phyloP scores from a whole-genome alignment of 2,329 filamentous ascomycete genomes.

The Aspergillus niger region DNA sequence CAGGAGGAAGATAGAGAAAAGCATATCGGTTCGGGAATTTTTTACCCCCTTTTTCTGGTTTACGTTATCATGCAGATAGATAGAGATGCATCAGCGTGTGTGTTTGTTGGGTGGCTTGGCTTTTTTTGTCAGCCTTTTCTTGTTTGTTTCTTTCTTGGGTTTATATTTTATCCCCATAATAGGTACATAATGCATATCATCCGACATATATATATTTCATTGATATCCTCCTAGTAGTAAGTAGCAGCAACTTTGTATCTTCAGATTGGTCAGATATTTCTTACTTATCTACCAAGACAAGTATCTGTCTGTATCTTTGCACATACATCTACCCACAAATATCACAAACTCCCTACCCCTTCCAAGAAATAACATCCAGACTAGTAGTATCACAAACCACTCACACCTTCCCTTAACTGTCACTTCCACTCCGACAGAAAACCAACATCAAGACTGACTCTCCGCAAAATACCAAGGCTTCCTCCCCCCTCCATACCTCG shows the following conservation, averaged over 20 bases:
- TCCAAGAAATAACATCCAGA: no score
- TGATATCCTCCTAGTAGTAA: neutral
- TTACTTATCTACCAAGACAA: no score
- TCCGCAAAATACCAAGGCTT: slow-evolving; percentile 31
- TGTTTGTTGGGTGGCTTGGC: slow-evolving; percentile 1
- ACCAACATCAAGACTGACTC: neutral
- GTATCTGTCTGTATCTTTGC: no score
- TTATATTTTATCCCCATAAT: neutral
- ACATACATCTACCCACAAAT: no score
- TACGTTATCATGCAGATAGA: neutral
- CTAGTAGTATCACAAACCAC: no score
- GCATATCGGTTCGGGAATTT: neutral
- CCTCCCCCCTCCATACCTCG: slow-evolving; percentile 19
- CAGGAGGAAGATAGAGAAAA: neutral
- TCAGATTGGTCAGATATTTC: no score
- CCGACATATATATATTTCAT: neutral
- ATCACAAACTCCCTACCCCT: no score
- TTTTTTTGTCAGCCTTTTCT: neutral
- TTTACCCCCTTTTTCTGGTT: neutral
- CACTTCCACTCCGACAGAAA: no score
- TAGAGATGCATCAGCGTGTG: slow-evolving; percentile 7
- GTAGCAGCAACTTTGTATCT: no score
- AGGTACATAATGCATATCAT: slow-evolving; percentile 1
- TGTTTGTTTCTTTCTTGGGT: neutral
- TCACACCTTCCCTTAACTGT: no score